Evolutionary conservation across 176 grass and related monocot species (phyloP), one percentile per base, ranked within the genome.

Genomic region (Avena insularis): DNA sequence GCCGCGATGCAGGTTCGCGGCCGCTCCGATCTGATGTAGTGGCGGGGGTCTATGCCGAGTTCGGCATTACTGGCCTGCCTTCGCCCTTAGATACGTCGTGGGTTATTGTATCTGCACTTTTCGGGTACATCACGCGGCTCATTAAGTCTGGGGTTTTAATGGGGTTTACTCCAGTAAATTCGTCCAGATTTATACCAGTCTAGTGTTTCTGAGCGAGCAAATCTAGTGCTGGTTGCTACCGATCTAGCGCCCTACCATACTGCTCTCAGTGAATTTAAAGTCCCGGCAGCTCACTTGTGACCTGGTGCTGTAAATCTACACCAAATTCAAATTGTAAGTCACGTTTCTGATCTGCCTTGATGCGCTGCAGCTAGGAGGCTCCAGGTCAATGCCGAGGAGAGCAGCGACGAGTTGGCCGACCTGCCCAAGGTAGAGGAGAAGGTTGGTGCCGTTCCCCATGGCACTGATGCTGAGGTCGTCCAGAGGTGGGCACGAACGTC

Each of bases 401-500:
- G 90, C 63, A 82, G 82, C 3, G 93, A 98, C n/a, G 93, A 93
- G 77, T 29, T 90, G 46, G 90, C 82, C 3, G 92, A 96, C 85
- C 89, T 84, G 12, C 96, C 96, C 1, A 98, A 96, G 87, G 92
- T 98, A 54, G 96, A 98, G 88, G 96, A 98, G 82, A 98, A 92
- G 81, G 35, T 98, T 33, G 96, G 96, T 31, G 93, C 92, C 23
- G 85, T 98, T 25, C 96, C 96, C 31, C 83, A 75, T 85, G 93
- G 96, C 46, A 98, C 96, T 0, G 96, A 98, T 76, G 85, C 93
- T 8, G 96, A 98, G 59, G 92, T 98, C 70, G 92, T 50, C 43
- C 88, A 92, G 79, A 98, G 93, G 96, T 98, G 77, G 0, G 58
- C 48, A 15, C 17, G 2, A 62, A 10, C 14, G 21, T 75, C 21